Base-by-base conservation (phyloP, 306 rosid species). In the Vigna trinervia region DNA sequence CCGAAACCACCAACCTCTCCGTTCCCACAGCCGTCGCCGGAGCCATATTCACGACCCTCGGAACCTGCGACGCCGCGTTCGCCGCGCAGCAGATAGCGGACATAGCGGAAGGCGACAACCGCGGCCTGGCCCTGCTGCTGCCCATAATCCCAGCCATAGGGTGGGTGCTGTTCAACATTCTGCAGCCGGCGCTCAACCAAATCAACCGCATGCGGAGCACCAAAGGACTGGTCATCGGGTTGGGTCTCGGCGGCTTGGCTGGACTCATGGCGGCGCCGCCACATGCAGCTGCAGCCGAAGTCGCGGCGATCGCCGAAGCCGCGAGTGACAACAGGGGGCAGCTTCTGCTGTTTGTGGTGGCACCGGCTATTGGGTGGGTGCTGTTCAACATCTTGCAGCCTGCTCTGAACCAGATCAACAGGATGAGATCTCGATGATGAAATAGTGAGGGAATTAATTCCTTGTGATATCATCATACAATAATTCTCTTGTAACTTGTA, bases 171-270 rank as follows among this genome's bases (percentile, higher is more conserved):
- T 94, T 81, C 85, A 94, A 94, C 91, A 94, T 94, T 56, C 75
- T 90, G 15, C 98, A 92, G 83, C 97, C 96, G 3, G 92, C 98
- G n/a, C 89, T 94, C 11, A 94, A 94, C 88, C 98, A 94, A 67
- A 5, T 94, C 34, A 82, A 92, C 82, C 87, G 90, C 15, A 94
- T 94, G 98, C 72, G 87, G 0, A 89, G 81, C 83, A 19, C 75
- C 43, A 92, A 88, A 76, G 93, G 94, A 3, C 81, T 92, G 59
- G 71, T 90, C 14, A 36, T 86, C 46, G 75, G 81, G 1, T 89
- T 5, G 93, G 98, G 61, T 8, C 82, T 93, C 0, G 92, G 97
- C 0, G 93, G 98, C 1, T 70, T 91, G 48, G 82, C 85, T 0
- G 96, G 91, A 15, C 20, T 93, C 36, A 30, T 83, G 56, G 71